Evolutionary conservation across 2,329 filamentous ascomycete species (phyloP).

Genomic region (Fusarium fracticaudum): DNA sequence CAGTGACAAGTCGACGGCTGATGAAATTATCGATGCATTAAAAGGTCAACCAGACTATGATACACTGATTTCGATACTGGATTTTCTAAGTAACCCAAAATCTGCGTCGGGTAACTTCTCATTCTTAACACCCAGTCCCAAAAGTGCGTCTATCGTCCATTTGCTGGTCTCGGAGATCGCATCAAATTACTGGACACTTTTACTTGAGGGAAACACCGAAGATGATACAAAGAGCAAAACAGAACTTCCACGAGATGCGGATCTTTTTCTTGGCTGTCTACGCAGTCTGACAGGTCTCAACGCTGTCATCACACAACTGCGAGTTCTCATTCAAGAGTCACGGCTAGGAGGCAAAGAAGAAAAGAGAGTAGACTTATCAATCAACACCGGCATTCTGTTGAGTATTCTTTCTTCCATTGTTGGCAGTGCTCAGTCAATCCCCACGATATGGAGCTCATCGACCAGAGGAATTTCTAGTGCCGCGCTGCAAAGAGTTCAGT

Average conservation of each 20-base stretch:
- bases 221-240: conserved; percentile 2
- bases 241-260: conserved; percentile 49
- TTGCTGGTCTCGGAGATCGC: conserved; percentile 77
- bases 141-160: conserved; percentile 79
- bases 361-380: conserved; percentile 53
- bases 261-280: conserved; percentile 70
- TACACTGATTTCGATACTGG: conserved; percentile 61
- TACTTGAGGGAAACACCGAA: conserved; percentile 58
- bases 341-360: conserved; percentile 51
- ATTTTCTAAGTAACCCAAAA: conserved; percentile 56
- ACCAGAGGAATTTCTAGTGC: conserved; percentile 34
- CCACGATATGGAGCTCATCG: conserved; percentile 52
- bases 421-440: conserved; percentile 48
- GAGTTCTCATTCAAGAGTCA: conserved; percentile 65
- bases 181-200: conserved; percentile 81
- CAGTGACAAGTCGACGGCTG: conserved; percentile 45
- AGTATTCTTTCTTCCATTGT: conserved; percentile 57
- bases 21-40: conserved; percentile 68
- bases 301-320: conserved; percentile 76
- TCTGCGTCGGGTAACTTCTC: conserved; percentile 33
- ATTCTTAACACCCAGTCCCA: conserved; percentile 64
- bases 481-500: conserved; percentile 45
- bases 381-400: conserved; percentile 57
- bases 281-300: conserved; percentile 81
- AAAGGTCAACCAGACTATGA: conserved; percentile 71